phyloP scores from a whole-genome alignment of 1,284 basidiomycete genomes.

The Anthracocystis panici-leucophaei region DNA sequence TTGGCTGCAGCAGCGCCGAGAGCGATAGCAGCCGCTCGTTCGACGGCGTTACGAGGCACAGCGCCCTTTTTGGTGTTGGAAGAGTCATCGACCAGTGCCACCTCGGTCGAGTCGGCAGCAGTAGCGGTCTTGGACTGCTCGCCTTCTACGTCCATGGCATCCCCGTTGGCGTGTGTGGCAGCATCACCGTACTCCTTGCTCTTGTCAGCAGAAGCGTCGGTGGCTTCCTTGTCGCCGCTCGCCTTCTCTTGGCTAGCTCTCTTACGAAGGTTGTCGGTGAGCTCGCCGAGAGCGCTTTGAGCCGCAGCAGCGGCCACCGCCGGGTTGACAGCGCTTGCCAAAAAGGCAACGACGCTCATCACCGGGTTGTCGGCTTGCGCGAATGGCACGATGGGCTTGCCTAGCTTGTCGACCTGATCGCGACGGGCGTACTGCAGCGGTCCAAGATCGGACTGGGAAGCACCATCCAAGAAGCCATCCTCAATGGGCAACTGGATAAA shows the following conservation, averaged over 20 bases:
- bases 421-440: conserved; percentile 76
- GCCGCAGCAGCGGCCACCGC: conserved; percentile 93
- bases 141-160: conserved; percentile 61
- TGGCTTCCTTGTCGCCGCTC: conserved; percentile 9
- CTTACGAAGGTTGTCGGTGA: conserved; percentile 63
- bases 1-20: conserved; percentile 90
- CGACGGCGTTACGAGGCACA: conserved; percentile 61
- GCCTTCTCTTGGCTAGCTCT: conserved; percentile 41
- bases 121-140: conserved; percentile 34
- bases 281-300: conserved; percentile 82
- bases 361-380: conserved; percentile 96
- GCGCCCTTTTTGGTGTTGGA: conserved; percentile 44
- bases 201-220: conserved; percentile 16
- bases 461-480: conserved; percentile 81
- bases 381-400: conserved; percentile 75
- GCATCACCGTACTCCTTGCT: conserved; percentile 70
- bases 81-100: conserved; percentile 12
- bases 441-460: conserved; percentile 74
- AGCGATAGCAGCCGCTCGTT: conserved; percentile 65
- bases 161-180: conserved; percentile 71
- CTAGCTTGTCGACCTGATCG: conserved; percentile 53
- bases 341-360: conserved; percentile 97
- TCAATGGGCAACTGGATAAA: conserved; percentile 98
- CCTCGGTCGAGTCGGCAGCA: conserved; percentile 10
- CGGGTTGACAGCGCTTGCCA: conserved; percentile 90